Evolutionary conservation across 805 yeast genomes (phyloP).

Genomic region (Cyberlindnera mycetangii): DNA sequence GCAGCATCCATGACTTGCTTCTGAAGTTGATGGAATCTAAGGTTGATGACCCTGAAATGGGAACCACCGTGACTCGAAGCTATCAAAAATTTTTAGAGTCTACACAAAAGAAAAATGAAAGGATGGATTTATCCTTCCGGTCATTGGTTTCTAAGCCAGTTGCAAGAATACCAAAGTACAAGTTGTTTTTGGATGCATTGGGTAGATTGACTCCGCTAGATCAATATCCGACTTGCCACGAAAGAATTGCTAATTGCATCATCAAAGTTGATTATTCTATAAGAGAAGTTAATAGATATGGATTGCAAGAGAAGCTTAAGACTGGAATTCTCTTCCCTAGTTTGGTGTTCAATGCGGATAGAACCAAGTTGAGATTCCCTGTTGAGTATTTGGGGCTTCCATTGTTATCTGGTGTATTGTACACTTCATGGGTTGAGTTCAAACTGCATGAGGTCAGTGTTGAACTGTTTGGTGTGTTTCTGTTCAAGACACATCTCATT

Average conservation of each 20-base stretch:
- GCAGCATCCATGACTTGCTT: slow-evolving; percentile 33
- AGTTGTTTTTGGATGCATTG: slow-evolving; percentile 45
- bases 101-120: slow-evolving; percentile 35
- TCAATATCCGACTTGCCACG: slow-evolving; percentile 17
- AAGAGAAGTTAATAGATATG: slow-evolving; percentile 31
- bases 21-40: slow-evolving; percentile 31
- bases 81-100: slow-evolving; percentile 39
- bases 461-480: slow-evolving; percentile 34
- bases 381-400: slow-evolving; percentile 47
- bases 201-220: slow-evolving; percentile 28
- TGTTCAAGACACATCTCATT: slow-evolving; percentile 52
- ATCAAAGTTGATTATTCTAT: slow-evolving; percentile 25
- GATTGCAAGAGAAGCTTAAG: slow-evolving; percentile 23
- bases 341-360: slow-evolving; percentile 14
- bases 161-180: slow-evolving; percentile 47
- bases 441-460: slow-evolving; percentile 9
- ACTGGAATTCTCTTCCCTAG: slow-evolving; percentile 16
- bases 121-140: slow-evolving; percentile 48
- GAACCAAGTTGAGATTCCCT: slow-evolving; percentile 28
- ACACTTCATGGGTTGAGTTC: slow-evolving; percentile 37
- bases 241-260: slow-evolving; percentile 18
- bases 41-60: slow-evolving; percentile 26
- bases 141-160: slow-evolving; percentile 56
- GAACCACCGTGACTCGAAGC: slow-evolving; percentile 27
- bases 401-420: slow-evolving; percentile 41